Evolutionary conservation across 2,329 filamentous ascomycete species (phyloP), one percentile per base, ranked within the genome.

Genomic region (Colletotrichum sp.): DNA sequence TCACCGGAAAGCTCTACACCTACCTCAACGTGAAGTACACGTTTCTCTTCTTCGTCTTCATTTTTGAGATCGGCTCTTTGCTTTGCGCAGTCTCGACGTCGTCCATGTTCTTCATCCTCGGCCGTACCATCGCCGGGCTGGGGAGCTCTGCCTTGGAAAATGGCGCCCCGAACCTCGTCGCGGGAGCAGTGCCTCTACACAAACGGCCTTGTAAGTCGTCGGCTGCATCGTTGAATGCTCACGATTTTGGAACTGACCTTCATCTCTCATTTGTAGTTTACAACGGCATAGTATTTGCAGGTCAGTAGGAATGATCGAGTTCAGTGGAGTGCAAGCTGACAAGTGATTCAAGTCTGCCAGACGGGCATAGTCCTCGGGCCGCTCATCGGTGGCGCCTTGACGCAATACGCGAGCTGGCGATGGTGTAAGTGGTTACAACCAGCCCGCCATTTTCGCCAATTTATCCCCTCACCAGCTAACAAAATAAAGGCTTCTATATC

Each of bases 321-420:
- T 0, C 0, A 12, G 21, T n/a, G 2, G n/a, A 0, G 0, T 11
- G 43, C 0, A 0, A 13, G 43, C 43, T 47, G 43, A 47, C 43
- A 21, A 47, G 9, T 21, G n/a, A 21, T 6, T 47, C n/a, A 47
- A 47, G 43, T 47, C 43, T 47, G 43, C 1, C 43, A 47, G 3
- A 47, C 43, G 7, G 43, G 43, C 18, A 47, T 47, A 47, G 43
- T 47, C 11, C 43, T 47, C n/a, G 43, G n/a, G n/a, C 43, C 43
- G 7, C 43, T 47, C 18, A 47, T 47, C 43, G 43, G n/a, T 21
- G 43, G 43, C 3, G 43, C 43, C 11, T 47, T 47, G 18, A 47
- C 43, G 0, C 43, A 47, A 47, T 47, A 47, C n/a, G 43, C 43
- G 18, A 21, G 43, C 18, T 47, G 43, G 43, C 11, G 43, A 47